A percentile compares a stretch with the other conserved stretches of the same genome.
phyloP scores from a whole-genome alignment of 1,284 basidiomycete species.

The Marasmius fiardii region DNA sequence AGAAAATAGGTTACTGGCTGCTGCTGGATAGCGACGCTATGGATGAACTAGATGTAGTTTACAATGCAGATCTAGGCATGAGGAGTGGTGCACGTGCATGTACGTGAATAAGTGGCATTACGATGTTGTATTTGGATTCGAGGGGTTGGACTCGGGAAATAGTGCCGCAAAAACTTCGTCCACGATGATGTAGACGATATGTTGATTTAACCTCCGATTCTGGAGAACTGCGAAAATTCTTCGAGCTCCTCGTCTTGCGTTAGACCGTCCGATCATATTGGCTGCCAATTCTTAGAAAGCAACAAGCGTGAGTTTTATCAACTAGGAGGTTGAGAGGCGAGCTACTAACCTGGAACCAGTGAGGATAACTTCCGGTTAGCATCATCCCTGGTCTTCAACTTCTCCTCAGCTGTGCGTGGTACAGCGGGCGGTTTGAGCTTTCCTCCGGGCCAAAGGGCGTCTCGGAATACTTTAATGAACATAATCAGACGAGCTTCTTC shows the following conservation, averaged over 20 bases:
- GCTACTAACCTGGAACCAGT: slow-evolving; percentile 76
- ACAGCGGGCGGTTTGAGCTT: slow-evolving; percentile 56
- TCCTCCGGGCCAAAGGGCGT: slow-evolving; percentile 82
- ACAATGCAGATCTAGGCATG: not conserved
- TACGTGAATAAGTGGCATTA: not conserved
- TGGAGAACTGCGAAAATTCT: slow-evolving; percentile 91
- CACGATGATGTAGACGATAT: slow-evolving; percentile 81
- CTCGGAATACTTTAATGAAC: slow-evolving; percentile 65
- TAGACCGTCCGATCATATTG: slow-evolving; percentile 94
- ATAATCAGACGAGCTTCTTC: slow-evolving; percentile 68
- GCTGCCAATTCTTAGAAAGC: slow-evolving; percentile 75
- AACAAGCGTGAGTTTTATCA: too few relatives aligned
- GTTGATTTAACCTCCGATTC: slow-evolving; percentile 89
- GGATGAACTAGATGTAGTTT: not conserved
- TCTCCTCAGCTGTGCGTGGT: slow-evolving; percentile 80
- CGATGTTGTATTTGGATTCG: slow-evolving; percentile 5
- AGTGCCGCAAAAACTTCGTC: slow-evolving; percentile 74
- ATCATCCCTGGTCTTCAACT: slow-evolving; percentile 73
- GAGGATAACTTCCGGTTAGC: slow-evolving; percentile 87
- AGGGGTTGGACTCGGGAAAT: slow-evolving; percentile 48
- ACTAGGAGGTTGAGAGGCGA: not conserved
- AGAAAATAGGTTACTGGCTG: too few relatives aligned
- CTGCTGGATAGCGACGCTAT: too few relatives aligned
- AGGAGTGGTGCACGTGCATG: too few relatives aligned
- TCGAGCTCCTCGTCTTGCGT: slow-evolving; percentile 87